Percentiles rank a stretch among this genome's conserved stretches.
phyloP scores from a whole-genome alignment of 1,139 yeast genomes.

The Pichia sp. region DNA sequence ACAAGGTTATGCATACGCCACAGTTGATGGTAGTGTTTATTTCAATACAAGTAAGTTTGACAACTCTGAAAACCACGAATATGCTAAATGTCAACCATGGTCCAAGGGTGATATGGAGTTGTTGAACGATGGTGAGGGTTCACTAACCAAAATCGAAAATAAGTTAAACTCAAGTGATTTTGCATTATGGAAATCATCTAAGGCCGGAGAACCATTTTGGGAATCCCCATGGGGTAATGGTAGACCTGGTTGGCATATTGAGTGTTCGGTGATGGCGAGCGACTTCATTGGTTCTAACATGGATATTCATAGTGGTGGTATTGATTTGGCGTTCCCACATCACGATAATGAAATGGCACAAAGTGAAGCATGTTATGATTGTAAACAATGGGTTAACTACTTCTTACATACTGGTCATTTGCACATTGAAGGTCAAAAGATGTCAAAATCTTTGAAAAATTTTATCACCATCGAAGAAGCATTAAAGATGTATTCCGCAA shows the following conservation, averaged over 20 bases:
- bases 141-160: slow-evolving; percentile 39
- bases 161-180: slow-evolving; percentile 79
- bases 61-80: slow-evolving; percentile 58
- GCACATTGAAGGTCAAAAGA: slow-evolving; percentile 96
- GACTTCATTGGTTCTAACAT: slow-evolving; percentile 75
- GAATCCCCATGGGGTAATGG: slow-evolving; percentile 94
- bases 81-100: slow-evolving; percentile 98
- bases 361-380: slow-evolving; percentile 85
- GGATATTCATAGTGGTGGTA: slow-evolving; percentile 97
- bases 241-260: slow-evolving; percentile 99
- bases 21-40: slow-evolving; percentile 88
- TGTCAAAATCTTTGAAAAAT: slow-evolving; percentile 92
- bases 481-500: slow-evolving; percentile 53
- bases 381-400: slow-evolving; percentile 93
- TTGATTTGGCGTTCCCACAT: slow-evolving; percentile 98
- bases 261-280: slow-evolving; percentile 98
- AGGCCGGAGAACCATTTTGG: slow-evolving; percentile 98
- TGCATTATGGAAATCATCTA: slow-evolving; percentile 94
- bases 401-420: slow-evolving; percentile 95
- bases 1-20: slow-evolving; percentile 79
- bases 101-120: slow-evolving; percentile 82
- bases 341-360: slow-evolving; percentile 98
- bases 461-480: slow-evolving; percentile 95
- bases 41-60: slow-evolving; percentile 86
- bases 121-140: slow-evolving; percentile 94